Conservation (phyloP, 2,329 filamentous ascomycete species). For the Hymenoscyphus infarciens region DNA sequence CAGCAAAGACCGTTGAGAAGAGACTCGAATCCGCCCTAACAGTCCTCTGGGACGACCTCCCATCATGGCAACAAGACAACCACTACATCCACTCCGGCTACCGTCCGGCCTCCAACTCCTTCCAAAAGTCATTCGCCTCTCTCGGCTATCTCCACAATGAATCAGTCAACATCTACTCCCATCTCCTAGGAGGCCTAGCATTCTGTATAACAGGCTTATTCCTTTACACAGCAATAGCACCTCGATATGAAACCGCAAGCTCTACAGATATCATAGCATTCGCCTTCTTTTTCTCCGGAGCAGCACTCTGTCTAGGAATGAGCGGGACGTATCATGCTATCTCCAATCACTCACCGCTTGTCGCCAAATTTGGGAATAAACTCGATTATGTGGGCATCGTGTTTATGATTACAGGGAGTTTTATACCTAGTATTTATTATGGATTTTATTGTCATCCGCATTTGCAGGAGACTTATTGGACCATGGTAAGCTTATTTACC, state of each 20-base stretch:
- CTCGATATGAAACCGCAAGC: conserved; percentile 63
- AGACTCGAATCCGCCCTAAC: conserved; percentile 40
- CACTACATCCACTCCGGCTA: conserved; percentile 66
- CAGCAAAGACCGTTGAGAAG: conserved; percentile 26
- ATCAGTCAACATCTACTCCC: conserved; percentile 69
- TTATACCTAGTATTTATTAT: conserved; percentile 84
- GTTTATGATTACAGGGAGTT: conserved; percentile 84
- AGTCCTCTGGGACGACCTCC: conserved; percentile 50
- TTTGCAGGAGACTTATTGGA: conserved; percentile 69
- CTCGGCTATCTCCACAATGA: conserved; percentile 60
- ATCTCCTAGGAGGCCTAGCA: conserved; percentile 61
- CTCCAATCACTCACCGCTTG: conserved; percentile 74
- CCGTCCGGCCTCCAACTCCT: conserved; percentile 59
- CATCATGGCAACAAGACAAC: conserved; percentile 59
- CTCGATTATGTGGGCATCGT: conserved; percentile 95
- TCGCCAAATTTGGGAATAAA: conserved; percentile 84
- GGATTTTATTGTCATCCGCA: conserved; percentile 69
- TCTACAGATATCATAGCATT: conserved; percentile 67
- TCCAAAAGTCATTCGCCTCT: conserved; percentile 52
- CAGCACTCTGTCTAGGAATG: conserved; percentile 70
- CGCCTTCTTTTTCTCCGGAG: conserved; percentile 74
- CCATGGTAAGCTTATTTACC: conserved; percentile 53
- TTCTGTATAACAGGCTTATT: conserved; percentile 50
- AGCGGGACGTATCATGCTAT: conserved; percentile 83
- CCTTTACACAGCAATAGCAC: conserved; percentile 55